Evolutionary conservation across 495 filamentous ascomycete species (phyloP).

Genomic region (Trichoderma asperelloides): DNA sequence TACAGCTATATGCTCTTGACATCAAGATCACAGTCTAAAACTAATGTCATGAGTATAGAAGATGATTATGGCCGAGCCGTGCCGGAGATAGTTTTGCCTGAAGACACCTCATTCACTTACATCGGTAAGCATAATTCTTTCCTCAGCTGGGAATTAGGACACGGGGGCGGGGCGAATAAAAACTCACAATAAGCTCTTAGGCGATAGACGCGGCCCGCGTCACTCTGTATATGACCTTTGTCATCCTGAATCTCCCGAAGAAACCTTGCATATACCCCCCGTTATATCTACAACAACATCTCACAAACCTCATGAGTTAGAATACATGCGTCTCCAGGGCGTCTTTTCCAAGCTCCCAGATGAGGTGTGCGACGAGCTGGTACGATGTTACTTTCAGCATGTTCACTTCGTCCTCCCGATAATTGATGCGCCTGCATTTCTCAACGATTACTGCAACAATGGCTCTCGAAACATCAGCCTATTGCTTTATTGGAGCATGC

Average conservation of each 20-base stretch:
- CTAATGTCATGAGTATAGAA: neutral
- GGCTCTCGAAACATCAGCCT: constrained; percentile 25
- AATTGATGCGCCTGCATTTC: constrained; percentile 25
- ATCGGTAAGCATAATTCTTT: neutral
- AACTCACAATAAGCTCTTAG: neutral
- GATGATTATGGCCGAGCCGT: neutral
- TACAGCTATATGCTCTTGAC: neutral
- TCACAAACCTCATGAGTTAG: constrained; percentile 14
- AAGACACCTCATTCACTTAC: neutral
- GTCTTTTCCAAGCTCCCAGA: constrained; percentile 13
- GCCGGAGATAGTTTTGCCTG: neutral
- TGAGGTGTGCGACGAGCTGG: constrained; percentile 16
- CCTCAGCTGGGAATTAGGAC: neutral
- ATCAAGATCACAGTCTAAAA: neutral
- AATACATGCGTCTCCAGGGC: constrained; percentile 15
- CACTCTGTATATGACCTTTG: constrained; percentile 16
- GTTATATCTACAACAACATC: neutral
- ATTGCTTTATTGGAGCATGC: constrained; percentile 34
- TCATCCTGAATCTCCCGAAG: constrained; percentile 14
- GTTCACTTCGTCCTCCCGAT: constrained; percentile 34
- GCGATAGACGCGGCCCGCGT: constrained; percentile 14
- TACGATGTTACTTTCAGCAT: constrained; percentile 24
- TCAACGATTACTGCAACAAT: constrained; percentile 19
- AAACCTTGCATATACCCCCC: neutral
- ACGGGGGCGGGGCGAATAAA: neutral